Conservation (phyloP, 169 alveolate genomes). For the Plasmodium sp. region DNA sequence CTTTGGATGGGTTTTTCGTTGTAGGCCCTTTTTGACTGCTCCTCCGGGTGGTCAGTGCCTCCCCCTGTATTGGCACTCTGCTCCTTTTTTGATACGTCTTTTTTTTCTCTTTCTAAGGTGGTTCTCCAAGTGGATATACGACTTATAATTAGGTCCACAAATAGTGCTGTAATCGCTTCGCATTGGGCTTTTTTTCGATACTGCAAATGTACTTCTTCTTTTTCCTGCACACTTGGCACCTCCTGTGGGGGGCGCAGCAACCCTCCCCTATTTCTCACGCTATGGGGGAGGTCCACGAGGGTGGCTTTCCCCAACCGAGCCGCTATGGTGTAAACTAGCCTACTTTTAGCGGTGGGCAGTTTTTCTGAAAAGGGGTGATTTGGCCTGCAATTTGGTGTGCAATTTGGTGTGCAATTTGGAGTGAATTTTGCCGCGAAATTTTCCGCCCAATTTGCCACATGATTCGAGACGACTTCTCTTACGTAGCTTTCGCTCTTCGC, state of each 20-base stretch:
- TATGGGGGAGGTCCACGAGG: not conserved
- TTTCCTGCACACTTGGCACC: not conserved
- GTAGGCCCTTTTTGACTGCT: not conserved
- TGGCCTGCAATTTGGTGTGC: not conserved
- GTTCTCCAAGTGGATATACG: not conserved
- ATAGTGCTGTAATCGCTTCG: not conserved
- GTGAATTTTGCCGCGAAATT: no score
- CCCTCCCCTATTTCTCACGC: not conserved
- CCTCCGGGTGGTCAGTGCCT: not conserved
- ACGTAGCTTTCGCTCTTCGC: not conserved
- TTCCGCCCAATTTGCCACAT: not conserved
- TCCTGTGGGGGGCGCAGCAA: not conserved
- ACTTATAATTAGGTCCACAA: not conserved
- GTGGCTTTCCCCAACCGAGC: not conserved
- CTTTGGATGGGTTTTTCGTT: not conserved
- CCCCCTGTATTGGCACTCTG: not conserved
- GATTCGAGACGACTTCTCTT: not conserved
- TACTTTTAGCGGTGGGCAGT: not conserved
- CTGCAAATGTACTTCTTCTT: not conserved
- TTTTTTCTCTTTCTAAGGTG: not conserved
- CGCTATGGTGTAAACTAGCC: not conserved
- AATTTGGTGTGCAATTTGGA: no score
- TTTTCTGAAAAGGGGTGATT: not conserved
- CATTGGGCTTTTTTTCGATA: not conserved
- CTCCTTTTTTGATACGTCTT: not conserved